Evolutionary conservation across 805 yeast genomes (phyloP).

Genomic region (Cyberlindnera meyerae): DNA sequence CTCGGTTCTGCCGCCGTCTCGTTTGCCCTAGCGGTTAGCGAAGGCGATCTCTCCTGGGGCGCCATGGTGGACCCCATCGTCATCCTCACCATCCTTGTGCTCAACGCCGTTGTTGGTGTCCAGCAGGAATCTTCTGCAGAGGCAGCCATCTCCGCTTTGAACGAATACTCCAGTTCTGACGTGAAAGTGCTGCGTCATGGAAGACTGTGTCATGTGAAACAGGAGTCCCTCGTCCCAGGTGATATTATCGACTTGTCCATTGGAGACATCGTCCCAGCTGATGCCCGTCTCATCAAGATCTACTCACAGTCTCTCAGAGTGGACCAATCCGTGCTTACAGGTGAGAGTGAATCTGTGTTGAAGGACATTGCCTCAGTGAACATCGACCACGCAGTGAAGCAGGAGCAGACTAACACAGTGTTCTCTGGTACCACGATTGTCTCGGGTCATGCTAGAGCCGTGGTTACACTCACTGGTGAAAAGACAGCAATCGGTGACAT

Average conservation of each 20-base stretch:
- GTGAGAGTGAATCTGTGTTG: conserved; percentile 41
- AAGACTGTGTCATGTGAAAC: conserved; percentile 35
- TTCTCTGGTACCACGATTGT: conserved; percentile 44
- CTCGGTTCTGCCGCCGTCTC: conserved; percentile 32
- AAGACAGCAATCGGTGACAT: conserved; percentile 46
- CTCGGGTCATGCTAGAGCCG: conserved; percentile 39
- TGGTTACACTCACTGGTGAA: conserved; percentile 44
- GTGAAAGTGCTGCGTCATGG: conserved; percentile 44
- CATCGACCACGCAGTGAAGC: conserved; percentile 33
- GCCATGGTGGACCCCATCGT: conserved; percentile 36
- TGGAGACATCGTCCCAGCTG: conserved; percentile 46
- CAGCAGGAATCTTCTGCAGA: conserved; percentile 48
- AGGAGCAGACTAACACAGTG: conserved; percentile 37
- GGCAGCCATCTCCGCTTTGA: conserved; percentile 45
- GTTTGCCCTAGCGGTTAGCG: conserved; percentile 28
- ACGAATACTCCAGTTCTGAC: conserved; percentile 41
- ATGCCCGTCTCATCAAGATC: conserved; percentile 37
- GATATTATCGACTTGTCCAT: conserved; percentile 36
- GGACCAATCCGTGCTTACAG: conserved; percentile 46
- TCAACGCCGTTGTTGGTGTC: conserved; percentile 46
- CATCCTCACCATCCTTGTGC: conserved; percentile 39
- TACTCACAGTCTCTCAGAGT: conserved; percentile 37
- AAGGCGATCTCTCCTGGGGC: conserved; percentile 29
- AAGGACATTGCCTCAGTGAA: conserved; percentile 25
- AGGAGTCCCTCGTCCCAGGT: conserved; percentile 41